A percentile compares a stretch with the other conserved stretches of the same genome.
Conservation (phyloP, 176 grass and related monocot species). For the Coix lacrymajobi region DNA sequence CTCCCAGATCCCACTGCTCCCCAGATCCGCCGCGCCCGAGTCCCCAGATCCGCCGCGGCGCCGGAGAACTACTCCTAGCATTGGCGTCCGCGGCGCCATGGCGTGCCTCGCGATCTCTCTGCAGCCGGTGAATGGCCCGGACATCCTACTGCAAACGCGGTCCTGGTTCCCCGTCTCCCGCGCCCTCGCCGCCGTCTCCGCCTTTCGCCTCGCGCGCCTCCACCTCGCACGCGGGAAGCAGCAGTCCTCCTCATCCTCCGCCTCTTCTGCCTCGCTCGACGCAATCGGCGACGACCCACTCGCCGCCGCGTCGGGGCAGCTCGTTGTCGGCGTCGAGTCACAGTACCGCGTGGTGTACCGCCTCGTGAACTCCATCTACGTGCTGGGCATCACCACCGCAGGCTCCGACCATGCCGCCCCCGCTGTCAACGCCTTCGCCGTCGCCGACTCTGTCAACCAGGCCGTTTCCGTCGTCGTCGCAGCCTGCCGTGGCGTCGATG, state of each 20-base stretch:
- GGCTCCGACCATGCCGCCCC: constrained; percentile 60
- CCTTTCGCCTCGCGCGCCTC: constrained; percentile 86
- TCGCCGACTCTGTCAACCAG: constrained; percentile 96
- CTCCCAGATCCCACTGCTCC: constrained; percentile 13
- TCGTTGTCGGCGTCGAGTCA: constrained; percentile 91
- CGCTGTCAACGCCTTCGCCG: constrained; percentile 79
- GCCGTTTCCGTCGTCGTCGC: constrained; percentile 80
- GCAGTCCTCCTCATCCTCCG: constrained; percentile 11
- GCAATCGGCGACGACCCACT: constrained; percentile 92
- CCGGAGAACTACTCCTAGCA: background rate
- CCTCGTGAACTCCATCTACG: constrained; percentile 95
- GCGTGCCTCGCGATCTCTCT: constrained; percentile 95
- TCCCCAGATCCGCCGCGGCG: constrained; percentile 28
- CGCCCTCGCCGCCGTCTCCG: constrained; percentile 88
- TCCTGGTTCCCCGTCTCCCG: constrained; percentile 97
- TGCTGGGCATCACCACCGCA: constrained; percentile 84
- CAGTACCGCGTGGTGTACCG: constrained; percentile 97
- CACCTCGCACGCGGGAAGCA: constrained; percentile 50
- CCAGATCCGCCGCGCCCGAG: constrained; percentile 38
- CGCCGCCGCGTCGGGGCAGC: constrained; percentile 73
- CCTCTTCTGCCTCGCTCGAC: constrained; percentile 18
- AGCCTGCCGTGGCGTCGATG: constrained; percentile 87
- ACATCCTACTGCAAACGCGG: constrained; percentile 90
- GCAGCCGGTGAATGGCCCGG: constrained; percentile 85
- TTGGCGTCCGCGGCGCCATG: constrained; percentile 33